Evolutionary conservation across 768 basidiomycete genomes (phyloP), one percentile per base, ranked within the genome.

Genomic region (Cystofilobasidium macerans): DNA sequence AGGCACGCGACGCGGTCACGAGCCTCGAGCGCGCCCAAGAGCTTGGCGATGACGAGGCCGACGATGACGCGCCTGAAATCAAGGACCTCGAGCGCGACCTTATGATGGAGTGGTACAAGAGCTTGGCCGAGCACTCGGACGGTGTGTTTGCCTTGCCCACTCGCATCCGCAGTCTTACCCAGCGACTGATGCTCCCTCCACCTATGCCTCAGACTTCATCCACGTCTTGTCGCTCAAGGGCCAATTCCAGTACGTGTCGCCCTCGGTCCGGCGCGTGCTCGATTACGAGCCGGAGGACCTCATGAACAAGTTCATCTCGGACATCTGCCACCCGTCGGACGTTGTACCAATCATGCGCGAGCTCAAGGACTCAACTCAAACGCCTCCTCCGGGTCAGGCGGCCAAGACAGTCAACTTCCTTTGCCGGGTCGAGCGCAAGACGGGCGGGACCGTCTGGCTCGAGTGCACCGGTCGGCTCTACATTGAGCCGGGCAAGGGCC

Each of bases 161-260:
- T 73, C 84, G 2, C 69, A 70, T 32, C 18, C 57, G 20, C 22
- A 3, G 7, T 38, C 5, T 40, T 42, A 30, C 38, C 1, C 51
- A 18, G 16, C 1, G 22, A 14, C 24, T 42, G 38, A 56, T 20
- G 14, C 3, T 48, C n/a, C n/a, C 28, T 18, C 1, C 11, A 9
- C 33, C 14, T 12, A 12, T 61, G 28, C 35, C 0, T 0, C 65
- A 78, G 94, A 97, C 74, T 89, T 94, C 73, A 78, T 95, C 28
- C 86, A 88, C 72, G 92, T 97, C 62, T 80, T 99, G 45, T 91
- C 88, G 2, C 83, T 95, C 71, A 93, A 97, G 73, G 94, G 94
- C 33, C 80, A 82, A 20, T 91, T 98, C 76, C 84, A 94, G 57
- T 99, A 95, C 74, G 88, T 90, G 60, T 88, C 90, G 0, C 91